Conservation (phyloP, 1,139 yeast genomes). For the Yamadazyma mexicana region DNA sequence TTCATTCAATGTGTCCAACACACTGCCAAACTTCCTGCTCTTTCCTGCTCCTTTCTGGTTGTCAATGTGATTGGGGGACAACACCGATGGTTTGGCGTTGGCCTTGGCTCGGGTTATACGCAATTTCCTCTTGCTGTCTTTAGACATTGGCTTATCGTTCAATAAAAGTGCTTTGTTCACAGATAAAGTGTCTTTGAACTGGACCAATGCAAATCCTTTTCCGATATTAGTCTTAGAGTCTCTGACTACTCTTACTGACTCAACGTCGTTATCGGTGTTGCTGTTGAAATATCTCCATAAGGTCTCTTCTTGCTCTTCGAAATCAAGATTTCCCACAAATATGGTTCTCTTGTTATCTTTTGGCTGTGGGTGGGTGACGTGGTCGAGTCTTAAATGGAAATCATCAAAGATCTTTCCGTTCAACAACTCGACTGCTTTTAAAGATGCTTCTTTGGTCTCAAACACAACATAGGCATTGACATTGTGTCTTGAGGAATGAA, state of each 20-base stretch:
- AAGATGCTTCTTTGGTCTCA: slow-evolving; percentile 50
- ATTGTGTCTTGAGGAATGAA: slow-evolving; percentile 76
- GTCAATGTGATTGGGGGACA: slow-evolving; percentile 48
- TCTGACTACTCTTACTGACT: slow-evolving; percentile 85
- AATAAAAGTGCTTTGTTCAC: slow-evolving; percentile 82
- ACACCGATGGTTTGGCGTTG: slow-evolving; percentile 46
- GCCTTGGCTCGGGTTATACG: slow-evolving; percentile 78
- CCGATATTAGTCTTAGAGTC: slow-evolving; percentile 94
- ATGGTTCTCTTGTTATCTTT: slow-evolving; percentile 83
- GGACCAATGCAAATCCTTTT: slow-evolving; percentile 96
- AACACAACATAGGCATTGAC: slow-evolving; percentile 88
- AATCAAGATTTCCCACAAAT: slow-evolving; percentile 92
- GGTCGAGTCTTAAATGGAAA: slow-evolving; percentile 87
- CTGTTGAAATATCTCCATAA: slow-evolving; percentile 78
- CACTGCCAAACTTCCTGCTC: slow-evolving; percentile 17
- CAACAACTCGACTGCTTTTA: slow-evolving; percentile 50
- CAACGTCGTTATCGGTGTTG: slow-evolving; percentile 66
- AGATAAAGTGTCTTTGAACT: slow-evolving; percentile 76
- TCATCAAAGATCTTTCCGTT: slow-evolving; percentile 71
- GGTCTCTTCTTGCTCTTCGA: slow-evolving; percentile 87
- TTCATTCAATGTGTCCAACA: slow-evolving; percentile 43
- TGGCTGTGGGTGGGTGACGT: slow-evolving; percentile 84
- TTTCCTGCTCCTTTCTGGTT: slow-evolving; percentile 25
- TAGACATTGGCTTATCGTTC: slow-evolving; percentile 65
- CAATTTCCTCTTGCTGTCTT: slow-evolving; percentile 58